These are phyloP conservation scores for Endocarpon pusillum DNA, from an alignment of 495 filamentous ascomycete species.

Conservation along the genomic window DNA sequence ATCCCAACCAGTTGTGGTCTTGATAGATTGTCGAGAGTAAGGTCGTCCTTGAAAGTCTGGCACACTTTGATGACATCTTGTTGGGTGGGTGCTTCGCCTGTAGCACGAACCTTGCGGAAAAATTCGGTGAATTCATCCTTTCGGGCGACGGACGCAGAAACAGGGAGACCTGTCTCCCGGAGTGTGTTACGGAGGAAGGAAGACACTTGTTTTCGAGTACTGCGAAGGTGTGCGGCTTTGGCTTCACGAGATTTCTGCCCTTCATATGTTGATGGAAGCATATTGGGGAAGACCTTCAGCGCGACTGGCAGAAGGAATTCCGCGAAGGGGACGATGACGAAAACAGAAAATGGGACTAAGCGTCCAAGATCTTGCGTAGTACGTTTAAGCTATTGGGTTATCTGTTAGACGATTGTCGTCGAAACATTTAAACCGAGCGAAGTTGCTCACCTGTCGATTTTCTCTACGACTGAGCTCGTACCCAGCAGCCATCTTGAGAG, in stretches of 20 bases:
- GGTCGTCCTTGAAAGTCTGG: constrained; percentile 97
- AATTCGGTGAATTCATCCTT: constrained; percentile 94
- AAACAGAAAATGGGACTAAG: constrained; percentile 88
- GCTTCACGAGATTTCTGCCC: constrained; percentile 73
- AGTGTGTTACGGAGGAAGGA: constrained; percentile 77
- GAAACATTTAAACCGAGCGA: constrained; percentile 9
- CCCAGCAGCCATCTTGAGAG: constrained; percentile 91
- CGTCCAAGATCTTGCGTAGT: constrained; percentile 89
- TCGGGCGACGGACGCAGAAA: constrained; percentile 71
- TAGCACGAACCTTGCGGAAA: constrained; percentile 89
- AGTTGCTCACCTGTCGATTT: constrained; percentile 74
- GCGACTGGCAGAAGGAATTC: constrained; percentile 90
- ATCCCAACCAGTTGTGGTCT: constrained; percentile 92
- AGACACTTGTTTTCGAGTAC: constrained; percentile 86
- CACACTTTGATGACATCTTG: constrained; percentile 96
- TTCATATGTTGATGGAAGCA: constrained; percentile 95
- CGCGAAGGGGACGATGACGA: constrained; percentile 91
- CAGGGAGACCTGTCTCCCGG: constrained; percentile 77
- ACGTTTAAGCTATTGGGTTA: constrained; percentile 47
- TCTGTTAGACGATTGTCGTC: not conserved
- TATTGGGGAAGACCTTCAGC: constrained; percentile 85
- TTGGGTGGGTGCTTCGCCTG: constrained; percentile 72
- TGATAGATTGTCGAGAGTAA: constrained; percentile 94
- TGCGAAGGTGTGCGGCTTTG: constrained; percentile 67
- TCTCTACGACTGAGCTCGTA: constrained; percentile 94